phyloP scores from a whole-genome alignment of 805 yeast species.

The Starmera pachycereana region DNA sequence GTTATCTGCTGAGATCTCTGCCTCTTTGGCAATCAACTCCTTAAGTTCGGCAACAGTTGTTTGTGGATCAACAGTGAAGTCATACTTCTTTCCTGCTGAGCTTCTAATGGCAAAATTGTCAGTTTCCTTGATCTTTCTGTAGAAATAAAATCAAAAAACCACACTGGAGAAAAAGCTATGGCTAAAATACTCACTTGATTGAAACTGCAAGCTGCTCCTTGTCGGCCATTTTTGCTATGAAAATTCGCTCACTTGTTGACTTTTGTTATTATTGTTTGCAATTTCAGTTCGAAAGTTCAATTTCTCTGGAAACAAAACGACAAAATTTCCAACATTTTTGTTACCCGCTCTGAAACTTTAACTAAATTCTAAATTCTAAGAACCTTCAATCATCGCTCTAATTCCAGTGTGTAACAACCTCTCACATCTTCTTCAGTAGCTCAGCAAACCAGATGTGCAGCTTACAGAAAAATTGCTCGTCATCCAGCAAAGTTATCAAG shows the following conservation, averaged over 20 bases:
- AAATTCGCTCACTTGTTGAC: too few relatives aligned
- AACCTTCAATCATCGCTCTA: too few relatives aligned
- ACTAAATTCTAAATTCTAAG: too few relatives aligned
- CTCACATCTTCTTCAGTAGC: conserved; percentile 25
- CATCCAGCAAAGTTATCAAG: conserved; percentile 43
- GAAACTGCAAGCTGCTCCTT: not conserved
- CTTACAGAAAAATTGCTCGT: conserved; percentile 41
- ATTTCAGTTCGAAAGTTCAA: too few relatives aligned
- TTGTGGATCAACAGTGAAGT: conserved; percentile 42
- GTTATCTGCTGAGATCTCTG: conserved; percentile 63
- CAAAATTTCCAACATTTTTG: too few relatives aligned
- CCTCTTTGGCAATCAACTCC: conserved; percentile 43
- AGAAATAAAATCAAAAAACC: too few relatives aligned
- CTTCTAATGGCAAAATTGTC: conserved; percentile 6
- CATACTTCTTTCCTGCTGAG: conserved; percentile 74
- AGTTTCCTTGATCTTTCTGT: too few relatives aligned
- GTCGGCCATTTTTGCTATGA: conserved; percentile 1
- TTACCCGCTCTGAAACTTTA: too few relatives aligned
- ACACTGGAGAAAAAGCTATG: too few relatives aligned
- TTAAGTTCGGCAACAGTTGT: conserved; percentile 63
- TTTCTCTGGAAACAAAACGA: too few relatives aligned
- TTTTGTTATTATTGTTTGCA: too few relatives aligned
- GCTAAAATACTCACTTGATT: conserved; percentile 1
- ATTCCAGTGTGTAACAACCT: too few relatives aligned
- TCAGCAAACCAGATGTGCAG: conserved; percentile 58